Evolutionary conservation across 306 rosid species (phyloP).

Genomic region (Macrotyloma uniflorum): DNA sequence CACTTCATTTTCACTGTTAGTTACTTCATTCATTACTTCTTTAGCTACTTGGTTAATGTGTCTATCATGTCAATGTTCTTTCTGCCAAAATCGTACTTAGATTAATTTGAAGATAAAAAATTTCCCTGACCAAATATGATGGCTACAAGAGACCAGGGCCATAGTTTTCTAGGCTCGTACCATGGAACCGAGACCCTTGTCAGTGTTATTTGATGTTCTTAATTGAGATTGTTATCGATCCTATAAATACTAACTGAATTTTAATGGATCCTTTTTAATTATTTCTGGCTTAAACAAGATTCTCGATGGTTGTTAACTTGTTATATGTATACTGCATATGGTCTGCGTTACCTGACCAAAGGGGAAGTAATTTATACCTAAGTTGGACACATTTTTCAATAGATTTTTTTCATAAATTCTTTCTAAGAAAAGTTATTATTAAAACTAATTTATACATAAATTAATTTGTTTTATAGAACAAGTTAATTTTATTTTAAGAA

Average conservation of each 20-base stretch:
- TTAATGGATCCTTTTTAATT: neutral
- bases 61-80: neutral
- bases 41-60: neutral
- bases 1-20: neutral
- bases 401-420: no score
- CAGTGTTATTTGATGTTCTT: neutral
- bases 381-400: no score
- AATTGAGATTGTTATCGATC: neutral
- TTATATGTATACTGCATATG: neutral
- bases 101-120: neutral
- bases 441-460: no score
- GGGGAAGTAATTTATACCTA: neutral
- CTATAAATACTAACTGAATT: neutral
- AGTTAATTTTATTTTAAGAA: no score
- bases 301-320: neutral
- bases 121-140: neutral
- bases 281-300: neutral
- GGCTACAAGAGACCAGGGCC: neutral
- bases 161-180: conserved; percentile 6
- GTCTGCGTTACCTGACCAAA: neutral
- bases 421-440: no score
- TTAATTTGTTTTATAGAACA: no score
- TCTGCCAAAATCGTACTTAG: neutral
- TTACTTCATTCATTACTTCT: neutral
- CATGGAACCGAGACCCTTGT: neutral